phyloP scores from a whole-genome alignment of 176 grass and related monocot species.

The Pontederia paniculata region DNA sequence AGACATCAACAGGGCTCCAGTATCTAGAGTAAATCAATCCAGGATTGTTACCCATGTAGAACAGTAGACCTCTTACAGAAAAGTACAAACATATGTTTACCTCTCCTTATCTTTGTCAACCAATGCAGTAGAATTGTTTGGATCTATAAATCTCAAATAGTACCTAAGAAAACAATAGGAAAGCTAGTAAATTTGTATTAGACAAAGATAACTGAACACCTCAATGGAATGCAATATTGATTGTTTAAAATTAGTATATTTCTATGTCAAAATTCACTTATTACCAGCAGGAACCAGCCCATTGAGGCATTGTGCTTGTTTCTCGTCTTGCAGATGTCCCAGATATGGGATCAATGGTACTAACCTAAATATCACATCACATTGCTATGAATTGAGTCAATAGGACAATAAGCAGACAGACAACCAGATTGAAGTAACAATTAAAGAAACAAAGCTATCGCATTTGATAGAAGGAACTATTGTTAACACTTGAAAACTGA shows the following conservation, averaged over 20 bases:
- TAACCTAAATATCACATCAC: slow-evolving; percentile 49
- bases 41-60: slow-evolving; percentile 8
- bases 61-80: neutral
- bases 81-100: slow-evolving; percentile 19
- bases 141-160: slow-evolving; percentile 98
- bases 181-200: neutral
- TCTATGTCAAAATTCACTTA: slow-evolving; percentile 3
- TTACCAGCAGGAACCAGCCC: slow-evolving; percentile 99
- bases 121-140: slow-evolving; percentile 65
- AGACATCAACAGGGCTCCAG: slow-evolving; percentile 93
- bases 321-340: slow-evolving; percentile 69
- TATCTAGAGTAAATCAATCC: slow-evolving; percentile 42
- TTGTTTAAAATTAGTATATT: too few species aligned
- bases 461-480: too few species aligned
- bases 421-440: slow-evolving; percentile 3
- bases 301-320: slow-evolving; percentile 98
- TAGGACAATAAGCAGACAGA: neutral
- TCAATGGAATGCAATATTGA: too few species aligned
- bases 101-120: slow-evolving; percentile 94
- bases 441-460: neutral
- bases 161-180: slow-evolving; percentile 42
- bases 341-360: slow-evolving; percentile 44
- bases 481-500: too few species aligned
- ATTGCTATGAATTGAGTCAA: neutral
- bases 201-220: neutral